Evolutionary conservation across 1,284 basidiomycete species (phyloP), one percentile per base, ranked within the genome.

Genomic region (Ustilago curta): DNA sequence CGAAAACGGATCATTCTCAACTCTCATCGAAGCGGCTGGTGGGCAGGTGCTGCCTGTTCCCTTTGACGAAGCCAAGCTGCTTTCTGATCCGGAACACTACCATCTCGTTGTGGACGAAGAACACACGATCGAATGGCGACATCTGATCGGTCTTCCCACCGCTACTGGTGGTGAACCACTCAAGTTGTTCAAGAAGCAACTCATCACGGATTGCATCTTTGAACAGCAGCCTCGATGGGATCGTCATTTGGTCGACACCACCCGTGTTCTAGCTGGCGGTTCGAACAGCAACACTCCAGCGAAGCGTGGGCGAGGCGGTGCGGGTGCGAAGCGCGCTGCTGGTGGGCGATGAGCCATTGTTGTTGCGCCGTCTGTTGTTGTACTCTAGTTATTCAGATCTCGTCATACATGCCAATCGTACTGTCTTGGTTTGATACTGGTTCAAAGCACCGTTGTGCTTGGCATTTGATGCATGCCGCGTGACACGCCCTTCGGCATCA

Each of bases 191-290:
- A 62, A 55, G 66, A 62, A 66, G 43, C 57, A 70, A 48, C 59
- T 74, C 6, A 47, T 74, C 9, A 65, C 66, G 14, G 66, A 70
- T 23, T 60, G 62, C 56, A 59, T 74, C 23, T 66, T 74, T 42
- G 59, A 65, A 16, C 71, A 74, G 53, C 58, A 59, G 59, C 62
- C 59, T 42, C 29, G 62, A 16, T 74, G 71, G 71, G 71, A 69
- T 48, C 54, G 49, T 11, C 61, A 74, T 18, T 21, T 57, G 39
- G 52, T 74, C 29, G 63, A 66, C 23, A 16, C 54, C 21, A 6
- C n/a, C 32, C 47, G 47, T 14, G 27, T 31, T 27, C 12, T 48
- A 29, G 21, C 54, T n/a, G 48, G 43, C 6, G 53, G 55, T 14
- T 44, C 56, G 18, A 47, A 37, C 35, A 16, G 52, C 3, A n/a